A percentile compares a stretch with the other conserved stretches of the same genome.
These are phyloP conservation scores for Clarireedia paspali DNA, from an alignment of 2,329 filamentous ascomycete genomes.

Conservation along the genomic window DNA sequence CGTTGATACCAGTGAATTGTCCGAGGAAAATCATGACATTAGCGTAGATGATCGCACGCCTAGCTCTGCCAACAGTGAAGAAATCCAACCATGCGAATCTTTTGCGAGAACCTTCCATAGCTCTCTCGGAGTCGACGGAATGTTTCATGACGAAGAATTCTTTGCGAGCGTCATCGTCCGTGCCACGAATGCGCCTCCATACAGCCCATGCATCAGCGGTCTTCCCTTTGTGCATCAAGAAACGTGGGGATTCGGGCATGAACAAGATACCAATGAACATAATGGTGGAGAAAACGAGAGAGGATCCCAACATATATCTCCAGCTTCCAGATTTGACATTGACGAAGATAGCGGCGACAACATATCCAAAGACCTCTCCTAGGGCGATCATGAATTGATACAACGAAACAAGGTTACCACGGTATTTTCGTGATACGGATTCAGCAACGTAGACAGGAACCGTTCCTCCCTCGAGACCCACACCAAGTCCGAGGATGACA, in stretches of 20 bases:
- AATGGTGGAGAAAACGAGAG: slow-evolving; percentile 60
- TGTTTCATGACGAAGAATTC: slow-evolving; percentile 68
- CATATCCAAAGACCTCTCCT: slow-evolving; percentile 66
- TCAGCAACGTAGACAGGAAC: slow-evolving; percentile 71
- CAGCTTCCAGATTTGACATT: slow-evolving; percentile 57
- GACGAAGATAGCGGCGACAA: slow-evolving; percentile 65
- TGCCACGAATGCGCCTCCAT: slow-evolving; percentile 65
- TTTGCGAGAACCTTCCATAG: slow-evolving; percentile 43
- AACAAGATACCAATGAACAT: slow-evolving; percentile 60
- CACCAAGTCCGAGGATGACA: slow-evolving; percentile 61
- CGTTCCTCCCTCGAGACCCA: slow-evolving; percentile 67
- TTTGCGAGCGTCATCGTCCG: slow-evolving; percentile 49
- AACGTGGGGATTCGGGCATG: slow-evolving; percentile 63
- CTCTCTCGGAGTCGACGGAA: slow-evolving; percentile 37
- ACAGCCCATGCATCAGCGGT: slow-evolving; percentile 55
- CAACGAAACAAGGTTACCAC: slow-evolving; percentile 65
- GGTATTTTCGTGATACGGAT: slow-evolving; percentile 57
- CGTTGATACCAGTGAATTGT: slow-evolving; percentile 64
- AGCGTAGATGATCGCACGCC: slow-evolving; percentile 57
- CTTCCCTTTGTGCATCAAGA: slow-evolving; percentile 59
- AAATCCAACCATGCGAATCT: slow-evolving; percentile 66
- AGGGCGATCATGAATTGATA: slow-evolving; percentile 73
- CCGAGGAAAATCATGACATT: slow-evolving; percentile 64
- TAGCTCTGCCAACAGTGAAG: slow-evolving; percentile 61
- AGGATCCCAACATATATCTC: slow-evolving; percentile 67